These are phyloP conservation scores for Globisporangium rhizosaccharum DNA, from an alignment of 352 stramenopile genomes.

Conservation along the genomic window DNA sequence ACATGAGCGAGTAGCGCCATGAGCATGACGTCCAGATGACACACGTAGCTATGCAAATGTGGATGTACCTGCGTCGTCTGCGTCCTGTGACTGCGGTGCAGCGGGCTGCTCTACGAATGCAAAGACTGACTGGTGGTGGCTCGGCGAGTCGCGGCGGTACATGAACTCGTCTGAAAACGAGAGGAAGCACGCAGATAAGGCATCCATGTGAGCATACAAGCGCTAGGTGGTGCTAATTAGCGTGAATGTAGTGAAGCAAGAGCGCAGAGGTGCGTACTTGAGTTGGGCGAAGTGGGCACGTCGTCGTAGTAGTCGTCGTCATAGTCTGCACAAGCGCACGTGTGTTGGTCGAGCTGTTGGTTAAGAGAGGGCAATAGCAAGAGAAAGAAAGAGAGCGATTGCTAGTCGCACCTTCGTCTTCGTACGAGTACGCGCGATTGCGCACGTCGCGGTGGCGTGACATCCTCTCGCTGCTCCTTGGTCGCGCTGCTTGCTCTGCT, in stretches of 20 bases:
- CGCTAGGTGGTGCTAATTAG: neutral
- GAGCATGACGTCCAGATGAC: too few species aligned
- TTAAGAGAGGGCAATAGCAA: neutral
- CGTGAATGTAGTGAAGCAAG: neutral
- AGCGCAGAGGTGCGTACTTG: conserved; percentile 37
- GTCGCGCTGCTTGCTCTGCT: too few species aligned
- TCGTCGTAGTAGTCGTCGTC: conserved; percentile 70
- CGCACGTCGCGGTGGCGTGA: conserved; percentile 81
- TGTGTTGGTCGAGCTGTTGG: too few species aligned
- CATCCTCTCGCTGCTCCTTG: conserved; percentile 29
- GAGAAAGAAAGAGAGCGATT: neutral
- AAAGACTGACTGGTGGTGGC: conserved; percentile 69
- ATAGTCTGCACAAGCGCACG: conserved; percentile 36
- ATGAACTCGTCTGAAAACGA: conserved; percentile 64
- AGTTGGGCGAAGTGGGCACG: conserved; percentile 51
- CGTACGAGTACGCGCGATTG: conserved; percentile 87
- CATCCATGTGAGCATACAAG: neutral
- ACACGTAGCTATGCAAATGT: too few species aligned
- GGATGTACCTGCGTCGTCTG: conserved; percentile 32
- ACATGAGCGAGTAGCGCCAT: too few species aligned
- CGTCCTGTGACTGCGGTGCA: neutral
- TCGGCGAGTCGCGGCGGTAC: conserved; percentile 78
- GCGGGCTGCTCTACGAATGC: conserved; percentile 62
- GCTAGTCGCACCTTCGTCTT: conserved; percentile 58
- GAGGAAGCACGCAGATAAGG: too few species aligned